phyloP scores from a whole-genome alignment of 2,329 filamentous ascomycete genomes.

The Thelonectria olida region DNA sequence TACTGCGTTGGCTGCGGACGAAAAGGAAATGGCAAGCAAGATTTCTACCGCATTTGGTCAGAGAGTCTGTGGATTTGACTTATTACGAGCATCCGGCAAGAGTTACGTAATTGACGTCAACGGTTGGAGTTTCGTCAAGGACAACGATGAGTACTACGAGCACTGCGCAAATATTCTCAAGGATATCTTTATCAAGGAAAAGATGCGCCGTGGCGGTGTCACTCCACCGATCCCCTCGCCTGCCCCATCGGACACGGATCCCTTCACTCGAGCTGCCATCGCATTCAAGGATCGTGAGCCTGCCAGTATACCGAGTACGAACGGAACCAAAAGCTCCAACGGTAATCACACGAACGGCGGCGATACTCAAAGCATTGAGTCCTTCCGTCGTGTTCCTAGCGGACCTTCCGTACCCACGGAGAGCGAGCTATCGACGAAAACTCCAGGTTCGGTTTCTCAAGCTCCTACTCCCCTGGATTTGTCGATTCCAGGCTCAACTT shows the following conservation, averaged over 20 bases:
- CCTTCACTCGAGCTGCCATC: constrained; percentile 46
- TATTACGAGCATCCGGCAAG: constrained; percentile 85
- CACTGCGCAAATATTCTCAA: constrained; percentile 86
- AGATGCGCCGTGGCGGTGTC: constrained; percentile 70
- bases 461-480: constrained; percentile 47
- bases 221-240: constrained; percentile 62
- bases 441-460: constrained; percentile 48
- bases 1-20: constrained; percentile 81
- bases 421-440: constrained; percentile 42
- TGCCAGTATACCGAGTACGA: constrained; percentile 24
- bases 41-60: constrained; percentile 95
- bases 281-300: constrained; percentile 53
- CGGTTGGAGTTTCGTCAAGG: constrained; percentile 99
- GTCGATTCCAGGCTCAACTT: constrained; percentile 38
- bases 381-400: constrained; percentile 34
- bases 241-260: constrained; percentile 54
- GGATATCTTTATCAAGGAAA: constrained; percentile 88
- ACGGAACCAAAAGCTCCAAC: constrained; percentile 43
- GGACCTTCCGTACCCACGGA: constrained; percentile 46
- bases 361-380: constrained; percentile 40
- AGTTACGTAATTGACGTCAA: constrained; percentile 99
- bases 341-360: constrained; percentile 27
- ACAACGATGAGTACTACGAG: constrained; percentile 98
- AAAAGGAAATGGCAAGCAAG: constrained; percentile 85
- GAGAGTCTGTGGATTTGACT: constrained; percentile 93